These are phyloP conservation scores for Kluyveromyces lactis DNA, from an alignment of 805 yeast genomes.

Conservation along the genomic window DNA sequence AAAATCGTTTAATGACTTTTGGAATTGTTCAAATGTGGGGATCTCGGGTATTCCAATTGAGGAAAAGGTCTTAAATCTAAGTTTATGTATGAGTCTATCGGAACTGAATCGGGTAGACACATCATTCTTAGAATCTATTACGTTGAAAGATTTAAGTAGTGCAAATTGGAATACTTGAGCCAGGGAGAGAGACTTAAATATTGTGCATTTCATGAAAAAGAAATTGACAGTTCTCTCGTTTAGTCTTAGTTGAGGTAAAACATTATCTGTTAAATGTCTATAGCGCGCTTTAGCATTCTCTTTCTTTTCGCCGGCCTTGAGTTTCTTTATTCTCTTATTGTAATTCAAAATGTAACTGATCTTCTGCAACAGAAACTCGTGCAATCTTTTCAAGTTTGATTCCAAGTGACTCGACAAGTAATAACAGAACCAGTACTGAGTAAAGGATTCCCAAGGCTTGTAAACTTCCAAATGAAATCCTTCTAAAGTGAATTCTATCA, in stretches of 20 bases:
- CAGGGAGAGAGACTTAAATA: slow-evolving; percentile 25
- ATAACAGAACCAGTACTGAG: slow-evolving; percentile 61
- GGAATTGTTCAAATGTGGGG: slow-evolving; percentile 37
- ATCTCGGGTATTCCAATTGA: slow-evolving; percentile 70
- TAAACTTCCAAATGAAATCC: slow-evolving; percentile 74
- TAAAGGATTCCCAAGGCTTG: slow-evolving; percentile 57
- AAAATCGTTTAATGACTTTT: slow-evolving; percentile 17
- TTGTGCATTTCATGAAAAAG: slow-evolving; percentile 16
- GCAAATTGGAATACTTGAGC: slow-evolving; percentile 30
- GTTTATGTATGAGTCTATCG: slow-evolving; percentile 33
- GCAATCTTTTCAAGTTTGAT: slow-evolving; percentile 32
- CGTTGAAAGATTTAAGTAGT: slow-evolving; percentile 17
- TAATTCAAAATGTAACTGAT: slow-evolving; percentile 28
- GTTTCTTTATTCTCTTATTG: slow-evolving; percentile 36
- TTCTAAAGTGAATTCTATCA: slow-evolving; percentile 63
- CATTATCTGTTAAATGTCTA: slow-evolving; percentile 24
- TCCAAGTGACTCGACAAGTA: slow-evolving; percentile 43
- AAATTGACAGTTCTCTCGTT: slow-evolving; percentile 21
- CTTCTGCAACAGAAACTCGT: slow-evolving; percentile 27
- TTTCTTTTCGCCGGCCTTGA: slow-evolving; percentile 44
- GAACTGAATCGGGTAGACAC: slow-evolving; percentile 21
- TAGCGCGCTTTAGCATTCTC: slow-evolving; percentile 31
- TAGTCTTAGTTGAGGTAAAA: slow-evolving; percentile 31
- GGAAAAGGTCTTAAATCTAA: slow-evolving; percentile 73
- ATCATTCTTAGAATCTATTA: slow-evolving; percentile 20